A percentile compares a stretch with the other conserved stretches of the same genome.
These are phyloP conservation scores for Tilletiopsis washingtonensis DNA, from an alignment of 1,284 basidiomycete species.

Conservation along the genomic window DNA sequence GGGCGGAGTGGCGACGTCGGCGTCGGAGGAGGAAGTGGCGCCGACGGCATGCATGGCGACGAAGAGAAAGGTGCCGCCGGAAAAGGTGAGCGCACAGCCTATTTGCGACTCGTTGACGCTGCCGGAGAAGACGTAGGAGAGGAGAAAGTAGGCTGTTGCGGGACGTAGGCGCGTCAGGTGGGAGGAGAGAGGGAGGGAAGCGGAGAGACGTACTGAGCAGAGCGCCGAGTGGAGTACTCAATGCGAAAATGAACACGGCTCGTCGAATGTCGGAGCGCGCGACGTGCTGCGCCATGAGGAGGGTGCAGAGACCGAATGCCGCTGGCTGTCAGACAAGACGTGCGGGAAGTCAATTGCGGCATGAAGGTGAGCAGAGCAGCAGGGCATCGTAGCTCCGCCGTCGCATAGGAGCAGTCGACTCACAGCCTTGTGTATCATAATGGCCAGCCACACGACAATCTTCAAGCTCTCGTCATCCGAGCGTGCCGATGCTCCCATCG, in stretches of 20 bases:
- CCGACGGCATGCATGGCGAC: conserved; percentile 63
- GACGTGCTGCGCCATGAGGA: conserved; percentile 35
- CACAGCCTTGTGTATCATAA: conserved; percentile 44
- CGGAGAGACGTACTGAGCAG: conserved; percentile 15
- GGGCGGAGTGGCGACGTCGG: no score
- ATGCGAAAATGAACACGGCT: conserved; percentile 27
- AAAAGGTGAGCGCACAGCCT: conserved; percentile 68
- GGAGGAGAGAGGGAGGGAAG: no score
- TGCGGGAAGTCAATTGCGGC: no score
- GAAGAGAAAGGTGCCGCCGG: conserved; percentile 86
- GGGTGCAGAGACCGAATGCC: conserved; percentile 38
- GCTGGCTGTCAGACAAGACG: conserved; percentile 16
- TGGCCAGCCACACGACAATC: conserved; percentile 38
- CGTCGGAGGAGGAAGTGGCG: no score
- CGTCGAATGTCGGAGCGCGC: conserved; percentile 21
- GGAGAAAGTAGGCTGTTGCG: conserved; percentile 3
- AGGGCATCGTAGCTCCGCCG: no score
- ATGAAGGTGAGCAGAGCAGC: no score
- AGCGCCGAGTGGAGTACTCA: conserved; percentile 35
- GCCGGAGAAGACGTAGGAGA: conserved; percentile 1
- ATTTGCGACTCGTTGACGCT: conserved; percentile 47
- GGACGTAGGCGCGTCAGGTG: neutral
- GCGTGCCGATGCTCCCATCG: conserved; percentile 38
- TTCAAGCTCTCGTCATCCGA: conserved; percentile 29
- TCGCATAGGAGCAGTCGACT: neutral